Percentiles rank a stretch among this genome's conserved stretches.
Conservation (phyloP, 257 asterid genomes). For the Asclepias syriaca region DNA sequence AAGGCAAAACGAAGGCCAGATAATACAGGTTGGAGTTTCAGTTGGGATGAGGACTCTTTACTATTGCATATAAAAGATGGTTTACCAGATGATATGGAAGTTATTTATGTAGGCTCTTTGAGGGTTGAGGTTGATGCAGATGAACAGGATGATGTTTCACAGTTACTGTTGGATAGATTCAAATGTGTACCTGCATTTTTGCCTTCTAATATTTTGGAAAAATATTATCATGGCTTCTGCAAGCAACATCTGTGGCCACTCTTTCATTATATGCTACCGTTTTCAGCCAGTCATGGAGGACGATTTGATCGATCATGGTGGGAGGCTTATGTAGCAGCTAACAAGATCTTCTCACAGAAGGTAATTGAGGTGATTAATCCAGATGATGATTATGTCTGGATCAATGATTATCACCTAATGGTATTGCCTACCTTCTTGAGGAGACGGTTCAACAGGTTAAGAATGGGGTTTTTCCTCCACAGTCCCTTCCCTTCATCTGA, state of each 20-base stretch:
- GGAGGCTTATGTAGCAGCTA: conserved; percentile 55
- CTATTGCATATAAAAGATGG: conserved; percentile 44
- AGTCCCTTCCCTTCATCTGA: conserved; percentile 56
- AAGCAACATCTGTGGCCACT: conserved; percentile 52
- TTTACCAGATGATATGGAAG: conserved; percentile 49
- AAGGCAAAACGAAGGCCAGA: conserved; percentile 44
- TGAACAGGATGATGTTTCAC: conserved; percentile 55
- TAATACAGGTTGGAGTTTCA: conserved; percentile 45
- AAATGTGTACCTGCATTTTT: conserved; percentile 54
- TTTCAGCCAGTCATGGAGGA: conserved; percentile 46
- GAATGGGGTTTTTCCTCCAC: conserved; percentile 50
- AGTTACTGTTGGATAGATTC: conserved; percentile 42
- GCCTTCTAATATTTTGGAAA: conserved; percentile 36
- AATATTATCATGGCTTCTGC: conserved; percentile 51
- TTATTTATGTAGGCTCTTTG: conserved; percentile 45
- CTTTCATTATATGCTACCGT: conserved; percentile 52
- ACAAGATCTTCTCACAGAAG: conserved; percentile 45
- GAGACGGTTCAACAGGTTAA: conserved; percentile 38
- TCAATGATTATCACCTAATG: conserved; percentile 54
- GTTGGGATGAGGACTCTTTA: conserved; percentile 54
- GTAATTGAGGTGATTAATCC: conserved; percentile 58
- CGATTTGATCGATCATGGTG: conserved; percentile 49
- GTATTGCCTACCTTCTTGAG: conserved; percentile 49
- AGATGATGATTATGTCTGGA: conserved; percentile 51
- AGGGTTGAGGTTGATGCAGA: conserved; percentile 40